phyloP scores from a whole-genome alignment of 177 flowering plant species.

The Telopea speciosissima region DNA sequence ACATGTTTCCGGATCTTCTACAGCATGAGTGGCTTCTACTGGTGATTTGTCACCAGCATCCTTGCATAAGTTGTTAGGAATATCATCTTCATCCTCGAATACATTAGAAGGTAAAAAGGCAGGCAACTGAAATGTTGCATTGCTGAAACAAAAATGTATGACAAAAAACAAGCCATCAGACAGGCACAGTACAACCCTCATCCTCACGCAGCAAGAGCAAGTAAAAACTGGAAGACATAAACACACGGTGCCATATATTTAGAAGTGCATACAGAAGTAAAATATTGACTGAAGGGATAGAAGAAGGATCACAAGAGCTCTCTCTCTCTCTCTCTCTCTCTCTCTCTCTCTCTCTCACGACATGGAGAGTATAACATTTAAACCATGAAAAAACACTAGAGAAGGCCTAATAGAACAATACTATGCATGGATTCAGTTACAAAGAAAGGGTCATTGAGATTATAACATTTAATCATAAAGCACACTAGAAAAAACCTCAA shows the following conservation, averaged over 20 bases:
- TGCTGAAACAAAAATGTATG: constrained; percentile 37
- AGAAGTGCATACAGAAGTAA: neutral
- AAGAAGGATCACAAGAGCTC: too few species aligned
- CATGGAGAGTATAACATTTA: too few species aligned
- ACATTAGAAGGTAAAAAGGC: constrained; percentile 64
- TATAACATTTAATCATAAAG: too few species aligned
- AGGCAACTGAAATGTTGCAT: constrained; percentile 90
- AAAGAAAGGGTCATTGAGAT: too few species aligned
- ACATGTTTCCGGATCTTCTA: constrained; percentile 33
- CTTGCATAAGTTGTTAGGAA: constrained; percentile 34
- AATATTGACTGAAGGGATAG: too few species aligned
- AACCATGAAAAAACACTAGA: too few species aligned
- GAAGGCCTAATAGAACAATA: too few species aligned
- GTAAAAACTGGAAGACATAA: neutral
- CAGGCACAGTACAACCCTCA: neutral
- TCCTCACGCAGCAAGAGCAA: neutral
- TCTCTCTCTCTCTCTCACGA: too few species aligned
- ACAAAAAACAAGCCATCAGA: constrained; percentile 1
- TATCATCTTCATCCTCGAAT: constrained; percentile 71
- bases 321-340: too few species aligned
- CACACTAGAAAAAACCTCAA: too few species aligned
- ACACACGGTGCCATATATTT: neutral
- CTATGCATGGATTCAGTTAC: too few species aligned
- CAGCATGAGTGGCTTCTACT: constrained; percentile 19
- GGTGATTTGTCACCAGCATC: constrained; percentile 32